These are phyloP conservation scores for Paecilomyces variotii DNA, from an alignment of 2,329 filamentous ascomycete species.

Conservation along the genomic window DNA sequence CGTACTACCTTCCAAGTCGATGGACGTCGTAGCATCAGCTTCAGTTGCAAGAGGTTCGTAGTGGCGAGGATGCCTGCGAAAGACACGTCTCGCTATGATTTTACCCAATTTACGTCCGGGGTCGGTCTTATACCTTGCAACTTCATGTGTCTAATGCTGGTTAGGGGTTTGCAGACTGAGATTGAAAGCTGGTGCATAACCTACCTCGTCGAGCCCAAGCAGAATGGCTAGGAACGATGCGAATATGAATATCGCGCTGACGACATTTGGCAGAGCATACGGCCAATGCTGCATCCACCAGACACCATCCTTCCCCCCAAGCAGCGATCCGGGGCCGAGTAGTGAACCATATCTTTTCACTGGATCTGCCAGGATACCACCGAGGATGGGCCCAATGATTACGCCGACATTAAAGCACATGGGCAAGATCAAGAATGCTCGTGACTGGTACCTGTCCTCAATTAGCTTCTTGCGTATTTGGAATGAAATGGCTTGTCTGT, in stretches of 20 bases:
- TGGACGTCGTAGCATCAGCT: constrained; percentile 19
- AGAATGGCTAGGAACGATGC: constrained; percentile 48
- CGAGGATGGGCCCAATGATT: constrained; percentile 52
- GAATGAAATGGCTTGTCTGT: neutral
- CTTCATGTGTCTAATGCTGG: constrained; percentile 25
- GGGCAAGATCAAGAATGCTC: constrained; percentile 52
- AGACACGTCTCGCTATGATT: constrained; percentile 20
- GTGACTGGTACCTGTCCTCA: constrained; percentile 35
- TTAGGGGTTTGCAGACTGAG: neutral
- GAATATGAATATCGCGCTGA: constrained; percentile 55
- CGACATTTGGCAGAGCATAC: constrained; percentile 61
- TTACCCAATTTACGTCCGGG: constrained; percentile 34
- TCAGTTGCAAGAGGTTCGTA: constrained; percentile 27
- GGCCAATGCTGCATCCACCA: constrained; percentile 59
- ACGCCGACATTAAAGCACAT: constrained; percentile 64
- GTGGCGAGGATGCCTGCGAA: constrained; percentile 15
- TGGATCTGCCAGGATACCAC: constrained; percentile 62
- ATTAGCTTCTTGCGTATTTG: neutral
- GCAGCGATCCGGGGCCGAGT: constrained; percentile 52
- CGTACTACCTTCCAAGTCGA: constrained; percentile 21
- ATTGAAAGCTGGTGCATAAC: constrained; percentile 1
- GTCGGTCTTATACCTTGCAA: constrained; percentile 31
- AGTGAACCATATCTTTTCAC: constrained; percentile 52
- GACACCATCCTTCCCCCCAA: constrained; percentile 52
- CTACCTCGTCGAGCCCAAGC: constrained; percentile 59